These are phyloP conservation scores for Albatrellus ellisii DNA, from an alignment of 768 basidiomycete species.

Conservation along the genomic window DNA sequence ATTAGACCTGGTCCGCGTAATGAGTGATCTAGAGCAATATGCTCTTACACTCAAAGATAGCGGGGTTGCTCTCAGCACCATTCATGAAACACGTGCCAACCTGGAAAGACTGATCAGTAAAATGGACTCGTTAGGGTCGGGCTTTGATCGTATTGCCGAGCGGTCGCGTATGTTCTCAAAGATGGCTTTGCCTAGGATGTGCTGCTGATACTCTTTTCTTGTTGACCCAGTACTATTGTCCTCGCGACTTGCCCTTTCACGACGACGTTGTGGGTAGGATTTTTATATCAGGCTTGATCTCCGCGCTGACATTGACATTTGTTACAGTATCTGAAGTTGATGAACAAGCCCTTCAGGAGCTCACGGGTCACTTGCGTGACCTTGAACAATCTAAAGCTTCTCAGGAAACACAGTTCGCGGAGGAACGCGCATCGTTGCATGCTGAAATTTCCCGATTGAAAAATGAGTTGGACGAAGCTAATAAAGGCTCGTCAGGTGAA, in stretches of 20 bases:
- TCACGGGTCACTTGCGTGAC: constrained; percentile 51
- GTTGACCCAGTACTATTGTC: constrained; percentile 51
- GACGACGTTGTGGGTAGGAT: constrained; percentile 51
- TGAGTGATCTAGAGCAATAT: constrained; percentile 55
- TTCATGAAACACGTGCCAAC: constrained; percentile 44
- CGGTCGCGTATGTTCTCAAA: constrained; percentile 48
- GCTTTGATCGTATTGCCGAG: constrained; percentile 81
- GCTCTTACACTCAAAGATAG: constrained; percentile 31
- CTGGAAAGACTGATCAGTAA: constrained; percentile 59
- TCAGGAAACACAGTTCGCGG: constrained; percentile 44
- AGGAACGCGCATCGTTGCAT: constrained; percentile 42
- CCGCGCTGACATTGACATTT: constrained; percentile 7
- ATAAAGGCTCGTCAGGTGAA: constrained; percentile 27
- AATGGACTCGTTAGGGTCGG: constrained; percentile 69
- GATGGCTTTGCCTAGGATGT: not conserved
- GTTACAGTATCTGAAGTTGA: constrained; percentile 56
- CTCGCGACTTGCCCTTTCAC: constrained; percentile 54
- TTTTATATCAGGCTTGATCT: not conserved
- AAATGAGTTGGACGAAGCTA: constrained; percentile 26
- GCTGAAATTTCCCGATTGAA: constrained; percentile 44
- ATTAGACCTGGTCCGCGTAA: constrained; percentile 43
- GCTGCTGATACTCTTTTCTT: constrained; percentile 4
- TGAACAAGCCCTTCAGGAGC: constrained; percentile 60
- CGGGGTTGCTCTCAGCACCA: constrained; percentile 34
- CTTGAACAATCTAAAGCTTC: constrained; percentile 41